phyloP scores from a whole-genome alignment of 108 stramenopile genomes.

The Pelagomonas calceolata region DNA sequence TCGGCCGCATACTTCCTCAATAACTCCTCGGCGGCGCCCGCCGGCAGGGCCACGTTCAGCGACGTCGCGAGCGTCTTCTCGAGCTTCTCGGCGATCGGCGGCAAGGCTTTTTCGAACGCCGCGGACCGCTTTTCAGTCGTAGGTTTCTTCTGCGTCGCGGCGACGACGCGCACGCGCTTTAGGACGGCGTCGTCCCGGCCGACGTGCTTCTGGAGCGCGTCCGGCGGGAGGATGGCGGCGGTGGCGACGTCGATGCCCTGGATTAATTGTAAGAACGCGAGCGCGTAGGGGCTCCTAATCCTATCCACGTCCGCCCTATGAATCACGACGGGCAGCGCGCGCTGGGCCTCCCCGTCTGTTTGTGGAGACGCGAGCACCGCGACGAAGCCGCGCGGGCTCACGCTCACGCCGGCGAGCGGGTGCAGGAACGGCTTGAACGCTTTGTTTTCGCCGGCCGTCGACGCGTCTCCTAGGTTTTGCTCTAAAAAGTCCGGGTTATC shows the following conservation, averaged over 20 bases:
- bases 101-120: background rate
- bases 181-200: background rate
- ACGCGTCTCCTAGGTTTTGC: too few relatives aligned
- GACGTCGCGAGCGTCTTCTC: background rate
- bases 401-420: too few relatives aligned
- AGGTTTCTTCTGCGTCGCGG: too few relatives aligned
- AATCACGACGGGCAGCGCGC: background rate
- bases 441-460: too few relatives aligned
- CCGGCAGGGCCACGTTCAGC: background rate
- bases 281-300: background rate
- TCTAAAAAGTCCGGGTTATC: too few relatives aligned
- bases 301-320: background rate
- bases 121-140: too few relatives aligned
- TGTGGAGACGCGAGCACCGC: too few relatives aligned
- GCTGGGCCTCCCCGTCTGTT: too few relatives aligned
- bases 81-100: background rate
- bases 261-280: background rate
- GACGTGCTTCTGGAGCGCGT: background rate
- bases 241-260: background rate
- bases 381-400: too few relatives aligned
- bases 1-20: background rate
- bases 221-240: background rate
- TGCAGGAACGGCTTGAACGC: too few relatives aligned
- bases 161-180: background rate
- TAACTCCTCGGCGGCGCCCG: background rate